phyloP scores from a whole-genome alignment of 352 stramenopile species.

The Phytophthora pisi region DNA sequence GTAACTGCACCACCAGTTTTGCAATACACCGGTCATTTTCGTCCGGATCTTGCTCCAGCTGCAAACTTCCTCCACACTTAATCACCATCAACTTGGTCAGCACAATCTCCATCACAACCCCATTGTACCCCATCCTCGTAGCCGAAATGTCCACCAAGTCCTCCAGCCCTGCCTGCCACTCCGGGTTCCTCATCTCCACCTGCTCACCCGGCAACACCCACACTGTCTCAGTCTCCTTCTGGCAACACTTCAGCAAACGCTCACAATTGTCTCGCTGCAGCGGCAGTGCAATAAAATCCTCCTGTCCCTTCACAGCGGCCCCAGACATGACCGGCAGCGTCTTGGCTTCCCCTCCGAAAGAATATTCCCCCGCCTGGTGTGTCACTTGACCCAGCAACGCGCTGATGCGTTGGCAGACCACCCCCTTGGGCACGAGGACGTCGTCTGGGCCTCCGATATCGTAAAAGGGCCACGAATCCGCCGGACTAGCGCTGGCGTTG shows the following conservation, averaged over 20 bases:
- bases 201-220: conserved; percentile 11
- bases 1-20: conserved; percentile 22
- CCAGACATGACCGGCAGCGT: conserved; percentile 10
- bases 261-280: conserved; percentile 11
- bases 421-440: conserved; percentile 17
- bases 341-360: conserved; percentile 11
- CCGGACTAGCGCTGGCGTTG: neutral
- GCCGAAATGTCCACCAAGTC: neutral
- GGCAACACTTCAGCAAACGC: conserved; percentile 3
- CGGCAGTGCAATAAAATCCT: conserved; percentile 16
- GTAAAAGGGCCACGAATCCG: conserved; percentile 14
- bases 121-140: conserved; percentile 13
- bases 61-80: neutral
- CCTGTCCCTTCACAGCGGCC: neutral
- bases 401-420: conserved; percentile 15
- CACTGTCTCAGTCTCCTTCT: conserved; percentile 5
- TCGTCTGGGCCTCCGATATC: conserved; percentile 17
- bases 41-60: conserved; percentile 11
- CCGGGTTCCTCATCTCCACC: conserved; percentile 21
- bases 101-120: conserved; percentile 1
- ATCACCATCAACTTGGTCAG: conserved; percentile 21
- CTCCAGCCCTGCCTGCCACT: conserved; percentile 11
- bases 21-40: conserved; percentile 17
- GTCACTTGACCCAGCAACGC: conserved; percentile 17
- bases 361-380: conserved; percentile 8